These are phyloP conservation scores for Aquilaria yunnanensis DNA, from an alignment of 345 rosid species.

Conservation along the genomic window DNA sequence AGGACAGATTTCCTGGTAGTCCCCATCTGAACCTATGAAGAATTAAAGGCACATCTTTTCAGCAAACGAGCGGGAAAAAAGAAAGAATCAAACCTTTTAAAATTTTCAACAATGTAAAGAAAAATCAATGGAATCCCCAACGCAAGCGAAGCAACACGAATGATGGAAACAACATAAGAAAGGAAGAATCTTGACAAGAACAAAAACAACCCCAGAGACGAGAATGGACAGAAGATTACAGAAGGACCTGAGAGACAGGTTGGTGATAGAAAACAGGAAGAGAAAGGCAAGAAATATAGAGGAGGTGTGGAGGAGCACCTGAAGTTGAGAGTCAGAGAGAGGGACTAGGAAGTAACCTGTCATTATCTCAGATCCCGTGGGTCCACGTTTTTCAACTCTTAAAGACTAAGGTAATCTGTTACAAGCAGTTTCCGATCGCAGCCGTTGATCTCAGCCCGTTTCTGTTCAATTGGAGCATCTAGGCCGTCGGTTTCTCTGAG, in stretches of 20 bases:
- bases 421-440: background rate
- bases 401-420: background rate
- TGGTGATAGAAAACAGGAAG: background rate
- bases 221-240: background rate
- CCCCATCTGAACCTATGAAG: conserved; percentile 50
- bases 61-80: background rate
- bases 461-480: conserved; percentile 10
- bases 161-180: background rate
- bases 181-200: background rate
- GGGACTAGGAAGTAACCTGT: conserved; percentile 9
- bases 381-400: conserved; percentile 15
- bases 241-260: background rate
- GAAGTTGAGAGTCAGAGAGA: background rate
- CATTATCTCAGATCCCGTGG: conserved; percentile 5
- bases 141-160: background rate
- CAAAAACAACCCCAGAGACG: conserved; percentile 18
- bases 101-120: background rate
- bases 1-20: conserved; percentile 19
- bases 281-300: background rate
- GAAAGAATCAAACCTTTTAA: background rate
- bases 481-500: background rate
- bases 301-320: background rate
- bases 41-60: background rate
- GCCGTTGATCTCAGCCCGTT: conserved; percentile 8
- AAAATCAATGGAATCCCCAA: background rate